A percentile compares a stretch with the other conserved stretches of the same genome.
Conservation (phyloP, 1,284 basidiomycete genomes). For the Fistulinella cinereoalba region DNA sequence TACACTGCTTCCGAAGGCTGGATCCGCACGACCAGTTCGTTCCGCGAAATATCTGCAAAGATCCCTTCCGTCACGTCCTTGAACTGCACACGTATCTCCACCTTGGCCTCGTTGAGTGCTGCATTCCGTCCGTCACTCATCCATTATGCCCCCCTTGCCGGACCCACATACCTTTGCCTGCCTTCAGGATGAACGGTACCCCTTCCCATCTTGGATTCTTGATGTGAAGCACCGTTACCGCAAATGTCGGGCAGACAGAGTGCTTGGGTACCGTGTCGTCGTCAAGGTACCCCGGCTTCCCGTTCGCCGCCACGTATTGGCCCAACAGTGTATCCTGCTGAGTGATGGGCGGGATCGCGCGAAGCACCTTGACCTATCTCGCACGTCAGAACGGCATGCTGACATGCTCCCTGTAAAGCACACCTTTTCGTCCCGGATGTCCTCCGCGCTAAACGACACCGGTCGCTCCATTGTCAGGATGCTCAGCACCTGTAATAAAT, state of each 20-base stretch:
- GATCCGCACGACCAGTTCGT: slow-evolving; percentile 94
- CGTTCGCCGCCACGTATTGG: slow-evolving; percentile 85
- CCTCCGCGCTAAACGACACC: slow-evolving; percentile 94
- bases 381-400: slow-evolving; percentile 17
- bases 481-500: slow-evolving; percentile 89
- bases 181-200: slow-evolving; percentile 95
- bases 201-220: slow-evolving; percentile 97
- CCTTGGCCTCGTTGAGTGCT: slow-evolving; percentile 96
- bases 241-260: slow-evolving; percentile 91
- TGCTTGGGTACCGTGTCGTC: slow-evolving; percentile 91
- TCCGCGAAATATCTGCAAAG: slow-evolving; percentile 91
- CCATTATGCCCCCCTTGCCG: slow-evolving; percentile 3
- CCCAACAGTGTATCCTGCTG: slow-evolving; percentile 81
- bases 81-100: slow-evolving; percentile 95
- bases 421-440: slow-evolving; percentile 96
- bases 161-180: slow-evolving; percentile 80
- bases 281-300: slow-evolving; percentile 96
- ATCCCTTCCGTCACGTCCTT: slow-evolving; percentile 95
- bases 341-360: slow-evolving; percentile 82
- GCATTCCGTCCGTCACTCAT: slow-evolving; percentile 6
- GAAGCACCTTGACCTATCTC: slow-evolving; percentile 86
- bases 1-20: slow-evolving; percentile 95
- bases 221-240: slow-evolving; percentile 85
- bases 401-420: slow-evolving; percentile 15
- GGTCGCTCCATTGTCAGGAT: slow-evolving; percentile 95